Percentiles rank a stretch among this genome's conserved stretches.
Evolutionary conservation across 495 filamentous ascomycete species (phyloP).

Genomic region (Rusavskia elegans): DNA sequence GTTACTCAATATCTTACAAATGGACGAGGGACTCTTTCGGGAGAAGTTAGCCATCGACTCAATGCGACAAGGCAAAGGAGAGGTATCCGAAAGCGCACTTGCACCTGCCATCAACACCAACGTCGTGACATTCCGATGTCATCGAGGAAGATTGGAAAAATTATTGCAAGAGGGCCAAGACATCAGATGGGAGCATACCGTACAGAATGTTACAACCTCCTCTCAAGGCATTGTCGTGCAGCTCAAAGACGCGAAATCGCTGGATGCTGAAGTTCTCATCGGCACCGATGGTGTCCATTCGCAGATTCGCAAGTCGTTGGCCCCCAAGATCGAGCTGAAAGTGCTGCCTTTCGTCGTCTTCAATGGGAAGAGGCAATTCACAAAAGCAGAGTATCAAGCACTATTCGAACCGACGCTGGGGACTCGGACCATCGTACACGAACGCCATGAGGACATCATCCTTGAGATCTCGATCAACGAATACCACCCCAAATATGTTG

Average conservation of each 20-base stretch:
- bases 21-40: constrained; percentile 17
- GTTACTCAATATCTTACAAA: constrained; percentile 17
- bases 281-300: constrained; percentile 26
- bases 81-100: background rate
- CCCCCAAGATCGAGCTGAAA: constrained; percentile 11
- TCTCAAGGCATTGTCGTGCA: background rate
- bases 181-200: constrained; percentile 15
- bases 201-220: constrained; percentile 6
- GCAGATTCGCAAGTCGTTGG: constrained; percentile 12
- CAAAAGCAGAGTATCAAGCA: constrained; percentile 7
- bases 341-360: constrained; percentile 25
- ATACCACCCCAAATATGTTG: constrained; percentile 1
- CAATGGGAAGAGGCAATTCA: constrained; percentile 20
- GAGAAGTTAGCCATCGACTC: constrained; percentile 15
- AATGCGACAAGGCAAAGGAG: background rate
- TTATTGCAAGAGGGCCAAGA: constrained; percentile 19
- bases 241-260: constrained; percentile 9
- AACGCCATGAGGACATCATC: constrained; percentile 6
- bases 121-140: constrained; percentile 14
- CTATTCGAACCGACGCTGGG: constrained; percentile 8
- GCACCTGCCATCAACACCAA: background rate
- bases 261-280: constrained; percentile 14
- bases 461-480: constrained; percentile 20
- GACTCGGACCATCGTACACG: constrained; percentile 6
- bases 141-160: constrained; percentile 16